Percentiles rank a stretch among this genome's conserved stretches.
Conservation (phyloP, 495 filamentous ascomycete species). For the Penicillium ochrochloron region DNA sequence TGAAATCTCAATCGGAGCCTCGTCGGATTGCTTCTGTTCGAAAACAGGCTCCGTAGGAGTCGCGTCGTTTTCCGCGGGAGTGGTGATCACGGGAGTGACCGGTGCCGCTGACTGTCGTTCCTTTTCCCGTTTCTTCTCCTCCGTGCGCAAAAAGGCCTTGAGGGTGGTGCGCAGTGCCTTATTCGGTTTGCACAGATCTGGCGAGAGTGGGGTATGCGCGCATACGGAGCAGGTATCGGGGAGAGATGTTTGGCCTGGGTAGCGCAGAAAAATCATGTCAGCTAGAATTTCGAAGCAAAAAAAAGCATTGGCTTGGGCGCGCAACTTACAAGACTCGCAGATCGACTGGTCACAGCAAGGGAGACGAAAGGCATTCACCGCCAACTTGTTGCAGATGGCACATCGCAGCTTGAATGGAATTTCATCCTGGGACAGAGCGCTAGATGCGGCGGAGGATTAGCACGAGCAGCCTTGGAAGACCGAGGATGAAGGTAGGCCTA, state of each 20-base stretch:
- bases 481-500: slow-evolving; percentile 18
- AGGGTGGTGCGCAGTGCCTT: slow-evolving; percentile 88
- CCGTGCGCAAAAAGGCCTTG: slow-evolving; percentile 82
- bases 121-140: slow-evolving; percentile 82
- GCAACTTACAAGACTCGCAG: slow-evolving; percentile 80
- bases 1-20: slow-evolving; percentile 4
- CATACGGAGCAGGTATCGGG: slow-evolving; percentile 88
- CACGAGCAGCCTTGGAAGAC: background rate
- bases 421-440: slow-evolving; percentile 79
- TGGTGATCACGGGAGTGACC: slow-evolving; percentile 29
- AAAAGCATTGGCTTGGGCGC: background rate
- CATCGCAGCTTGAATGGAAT: slow-evolving; percentile 95
- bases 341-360: slow-evolving; percentile 96
- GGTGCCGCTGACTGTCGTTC: slow-evolving; percentile 49
- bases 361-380: slow-evolving; percentile 86
- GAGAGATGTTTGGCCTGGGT: slow-evolving; percentile 73
- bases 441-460: slow-evolving; percentile 33
- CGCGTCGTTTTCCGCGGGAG: slow-evolving; percentile 30
- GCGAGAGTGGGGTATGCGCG: slow-evolving; percentile 82
- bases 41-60: slow-evolving; percentile 20
- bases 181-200: slow-evolving; percentile 85
- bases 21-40: background rate
- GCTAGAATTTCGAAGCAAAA: slow-evolving; percentile 8
- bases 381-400: slow-evolving; percentile 87
- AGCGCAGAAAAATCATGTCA: slow-evolving; percentile 23